Base-by-base conservation (phyloP, 768 basidiomycete species). In the Xerocomellus dryophilus region DNA sequence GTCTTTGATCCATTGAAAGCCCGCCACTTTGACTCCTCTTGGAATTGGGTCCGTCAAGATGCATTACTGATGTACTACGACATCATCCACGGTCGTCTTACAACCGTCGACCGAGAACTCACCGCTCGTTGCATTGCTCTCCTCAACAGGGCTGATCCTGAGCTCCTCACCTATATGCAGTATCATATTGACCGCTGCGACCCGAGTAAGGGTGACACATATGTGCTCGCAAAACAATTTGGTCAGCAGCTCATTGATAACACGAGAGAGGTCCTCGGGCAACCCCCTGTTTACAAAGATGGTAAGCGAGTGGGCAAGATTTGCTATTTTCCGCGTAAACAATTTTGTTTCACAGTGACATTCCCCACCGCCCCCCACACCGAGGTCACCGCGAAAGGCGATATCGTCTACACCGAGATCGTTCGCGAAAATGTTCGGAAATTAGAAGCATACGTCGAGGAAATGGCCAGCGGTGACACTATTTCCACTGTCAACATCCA, bases 1-100 rank as follows among this genome's bases (percentile, higher is more conserved):
- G 80, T 83, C 53, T 99, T 99, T 72, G 92, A 96, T 66, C 86
- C 91, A 3, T 78, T 98, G 64, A 98, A 99, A 73, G 97, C 95
- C 12, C 90, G 97, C 43, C 94, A 88, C 68, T 98, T 99, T 78
- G 95, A 98, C 69, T 98, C 96, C 2, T 93, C 90, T 7, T 99
- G 96, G 97, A 99, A 99, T 68, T 99, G 97, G 97, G 96, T 89
- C 42, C 87, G 96, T 56, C 97, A 99, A 74, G 95, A 97, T 57
- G 93, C 94, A 15, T 78, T 98, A 25, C 76, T 93, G 55, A 95
- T 99, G 93, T 98, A 86, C 76, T 98, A 95, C 73, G 96, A 98
- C 70, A 97, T 99, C 74, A 93, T 99, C 63, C 93, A 94, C 61
- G 97, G 97, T 44, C 86, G 88, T 42, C 82, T 97, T 51, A 94